Conservation (phyloP, 2,329 filamentous ascomycete genomes). For the Rutstroemia sp. region DNA sequence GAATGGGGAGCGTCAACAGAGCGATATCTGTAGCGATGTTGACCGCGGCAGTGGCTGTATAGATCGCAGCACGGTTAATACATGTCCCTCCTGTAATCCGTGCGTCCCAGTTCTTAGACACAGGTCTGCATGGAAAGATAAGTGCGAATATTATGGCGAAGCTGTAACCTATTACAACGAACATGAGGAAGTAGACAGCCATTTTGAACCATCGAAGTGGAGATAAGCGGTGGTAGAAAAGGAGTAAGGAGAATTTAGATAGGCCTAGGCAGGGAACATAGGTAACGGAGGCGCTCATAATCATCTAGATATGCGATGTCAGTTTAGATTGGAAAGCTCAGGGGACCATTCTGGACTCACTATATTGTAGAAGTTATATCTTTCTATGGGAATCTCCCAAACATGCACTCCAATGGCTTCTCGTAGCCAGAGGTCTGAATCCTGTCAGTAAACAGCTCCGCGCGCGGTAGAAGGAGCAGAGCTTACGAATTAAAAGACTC, state of each 20-base stretch:
- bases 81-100: background rate
- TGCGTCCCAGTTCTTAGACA: background rate
- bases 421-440: background rate
- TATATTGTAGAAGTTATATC: background rate
- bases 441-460: background rate
- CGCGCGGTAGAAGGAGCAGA: background rate
- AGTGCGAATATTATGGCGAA: constrained; percentile 1
- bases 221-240: constrained; percentile 2
- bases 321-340: background rate
- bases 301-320: background rate
- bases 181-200: background rate
- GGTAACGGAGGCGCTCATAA: constrained; percentile 1
- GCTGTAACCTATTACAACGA: background rate
- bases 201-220: background rate
- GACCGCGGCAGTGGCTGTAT: background rate
- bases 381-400: background rate
- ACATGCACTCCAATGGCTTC: background rate
- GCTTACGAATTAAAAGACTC: background rate
- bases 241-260: constrained; percentile 1
- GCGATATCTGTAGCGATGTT: background rate
- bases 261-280: constrained; percentile 4
- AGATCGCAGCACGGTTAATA: background rate
- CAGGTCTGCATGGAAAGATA: background rate
- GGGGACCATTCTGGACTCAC: background rate
- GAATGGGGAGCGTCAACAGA: background rate